phyloP scores from a whole-genome alignment of 441 rosid genomes.

The Isatis lusitanica region DNA sequence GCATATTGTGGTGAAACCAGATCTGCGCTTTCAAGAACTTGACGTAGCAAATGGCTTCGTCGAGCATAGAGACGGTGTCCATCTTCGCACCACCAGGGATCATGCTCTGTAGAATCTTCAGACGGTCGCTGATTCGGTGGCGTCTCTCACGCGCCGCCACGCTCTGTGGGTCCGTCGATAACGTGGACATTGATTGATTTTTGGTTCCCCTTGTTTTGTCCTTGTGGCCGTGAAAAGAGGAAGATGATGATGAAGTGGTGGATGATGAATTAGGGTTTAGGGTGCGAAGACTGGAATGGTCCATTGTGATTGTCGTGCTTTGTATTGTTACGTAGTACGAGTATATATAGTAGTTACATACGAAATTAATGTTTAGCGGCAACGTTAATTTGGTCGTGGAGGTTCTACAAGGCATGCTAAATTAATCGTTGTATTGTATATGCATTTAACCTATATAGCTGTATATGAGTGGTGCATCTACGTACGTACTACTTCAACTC shows the following conservation, averaged over 20 bases:
- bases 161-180: slow-evolving; percentile 87
- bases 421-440: no score
- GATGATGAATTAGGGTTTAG: slow-evolving; percentile 34
- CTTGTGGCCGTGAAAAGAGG: slow-evolving; percentile 37
- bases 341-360: slow-evolving; percentile 11
- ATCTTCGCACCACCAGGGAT: slow-evolving; percentile 84
- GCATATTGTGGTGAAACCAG: slow-evolving; percentile 60
- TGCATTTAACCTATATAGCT: no score
- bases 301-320: slow-evolving; percentile 26
- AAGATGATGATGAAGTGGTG: slow-evolving; percentile 33
- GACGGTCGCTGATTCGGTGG: slow-evolving; percentile 78
- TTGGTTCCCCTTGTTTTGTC: neutral
- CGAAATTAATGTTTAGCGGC: neutral
- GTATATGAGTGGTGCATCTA: no score
- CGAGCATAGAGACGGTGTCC: slow-evolving; percentile 90
- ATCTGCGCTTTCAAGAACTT: slow-evolving; percentile 82
- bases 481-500: no score
- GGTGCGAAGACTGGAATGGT: neutral
- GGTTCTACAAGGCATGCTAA: no score
- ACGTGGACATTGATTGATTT: slow-evolving; percentile 35
- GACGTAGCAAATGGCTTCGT: slow-evolving; percentile 84
- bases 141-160: slow-evolving; percentile 87
- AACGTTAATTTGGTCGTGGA: neutral
- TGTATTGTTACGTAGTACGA: slow-evolving; percentile 3
- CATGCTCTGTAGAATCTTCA: slow-evolving; percentile 78